Evolutionary conservation across 371 early-diverging fungal genomes (phyloP).

Genomic region (Lichtheimia ramosa): DNA sequence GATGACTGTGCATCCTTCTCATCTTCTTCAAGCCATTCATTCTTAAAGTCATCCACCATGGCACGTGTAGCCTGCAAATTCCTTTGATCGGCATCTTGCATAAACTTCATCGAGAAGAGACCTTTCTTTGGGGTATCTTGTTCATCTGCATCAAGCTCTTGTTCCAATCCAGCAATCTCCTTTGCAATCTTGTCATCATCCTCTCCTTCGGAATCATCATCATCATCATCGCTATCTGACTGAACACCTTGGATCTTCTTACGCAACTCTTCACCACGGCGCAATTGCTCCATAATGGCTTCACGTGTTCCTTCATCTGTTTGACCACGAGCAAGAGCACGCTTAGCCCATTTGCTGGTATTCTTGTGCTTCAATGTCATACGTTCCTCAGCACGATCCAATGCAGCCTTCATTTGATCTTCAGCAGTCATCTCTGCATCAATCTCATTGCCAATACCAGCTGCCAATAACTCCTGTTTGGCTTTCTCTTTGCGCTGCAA

Average conservation of each 20-base stretch:
- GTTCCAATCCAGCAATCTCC: constrained; percentile 43
- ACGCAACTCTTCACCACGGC: constrained; percentile 76
- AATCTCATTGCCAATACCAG: constrained; percentile 24
- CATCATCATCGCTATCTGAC: constrained; percentile 54
- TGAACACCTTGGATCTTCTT: constrained; percentile 77
- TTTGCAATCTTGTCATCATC: constrained; percentile 44
- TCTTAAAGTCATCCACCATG: constrained; percentile 49
- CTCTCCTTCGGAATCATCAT: constrained; percentile 55
- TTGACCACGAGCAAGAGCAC: constrained; percentile 68
- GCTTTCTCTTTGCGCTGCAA: constrained; percentile 75
- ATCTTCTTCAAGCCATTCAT: constrained; percentile 45
- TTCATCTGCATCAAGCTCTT: constrained; percentile 43
- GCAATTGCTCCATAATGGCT: constrained; percentile 86
- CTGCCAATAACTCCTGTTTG: constrained; percentile 32
- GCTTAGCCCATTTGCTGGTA: constrained; percentile 93
- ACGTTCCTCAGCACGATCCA: constrained; percentile 86
- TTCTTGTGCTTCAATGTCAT: constrained; percentile 93
- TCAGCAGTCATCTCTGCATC: constrained; percentile 73
- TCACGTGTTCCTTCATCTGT: constrained; percentile 75
- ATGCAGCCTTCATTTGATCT: constrained; percentile 68
- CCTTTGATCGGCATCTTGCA: constrained; percentile 79
- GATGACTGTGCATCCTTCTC: constrained; percentile 19
- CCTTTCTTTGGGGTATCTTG: constrained; percentile 73
- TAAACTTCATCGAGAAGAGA: constrained; percentile 94
- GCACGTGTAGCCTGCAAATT: constrained; percentile 51